Percentiles rank a stretch among this genome's conserved stretches.
Evolutionary conservation across 768 basidiomycete genomes (phyloP).

Genomic region (Agaricus bisporus): DNA sequence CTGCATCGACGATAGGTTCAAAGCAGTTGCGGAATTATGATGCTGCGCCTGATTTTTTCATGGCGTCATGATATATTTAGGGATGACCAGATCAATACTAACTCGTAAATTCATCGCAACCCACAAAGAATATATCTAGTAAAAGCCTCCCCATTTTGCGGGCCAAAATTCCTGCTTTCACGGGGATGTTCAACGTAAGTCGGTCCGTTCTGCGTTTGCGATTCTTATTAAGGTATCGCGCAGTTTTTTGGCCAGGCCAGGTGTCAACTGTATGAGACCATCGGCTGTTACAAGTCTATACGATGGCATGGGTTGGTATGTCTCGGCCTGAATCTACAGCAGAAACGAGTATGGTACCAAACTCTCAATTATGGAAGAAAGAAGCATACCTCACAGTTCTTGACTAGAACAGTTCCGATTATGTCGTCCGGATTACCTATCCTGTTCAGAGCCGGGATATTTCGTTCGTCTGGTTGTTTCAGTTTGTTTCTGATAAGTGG

Average conservation of each 20-base stretch:
- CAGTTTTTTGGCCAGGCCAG: conserved; percentile 43
- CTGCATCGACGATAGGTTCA: no score
- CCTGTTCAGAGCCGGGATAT: conserved; percentile 66
- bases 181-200: not conserved
- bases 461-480: conserved; percentile 57
- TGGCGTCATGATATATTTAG: no score
- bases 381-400: conserved; percentile 52
- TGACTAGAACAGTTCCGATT: conserved; percentile 66
- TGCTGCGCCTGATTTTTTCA: no score
- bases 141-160: no score
- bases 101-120: no score
- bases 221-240: not conserved
- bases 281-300: conserved; percentile 77
- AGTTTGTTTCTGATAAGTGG: no score
- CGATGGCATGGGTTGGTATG: conserved; percentile 80
- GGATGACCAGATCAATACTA: no score
- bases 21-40: no score
- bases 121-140: no score
- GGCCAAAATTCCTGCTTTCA: not conserved
- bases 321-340: conserved; percentile 55
- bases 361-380: not conserved
- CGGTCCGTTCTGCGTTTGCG: not conserved
- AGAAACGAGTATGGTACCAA: not conserved
- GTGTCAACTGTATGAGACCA: conserved; percentile 63
- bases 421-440: conserved; percentile 86